These are phyloP conservation scores for Rhododendron griersonianum DNA, from an alignment of 148 eudicot species.

Conservation along the genomic window DNA sequence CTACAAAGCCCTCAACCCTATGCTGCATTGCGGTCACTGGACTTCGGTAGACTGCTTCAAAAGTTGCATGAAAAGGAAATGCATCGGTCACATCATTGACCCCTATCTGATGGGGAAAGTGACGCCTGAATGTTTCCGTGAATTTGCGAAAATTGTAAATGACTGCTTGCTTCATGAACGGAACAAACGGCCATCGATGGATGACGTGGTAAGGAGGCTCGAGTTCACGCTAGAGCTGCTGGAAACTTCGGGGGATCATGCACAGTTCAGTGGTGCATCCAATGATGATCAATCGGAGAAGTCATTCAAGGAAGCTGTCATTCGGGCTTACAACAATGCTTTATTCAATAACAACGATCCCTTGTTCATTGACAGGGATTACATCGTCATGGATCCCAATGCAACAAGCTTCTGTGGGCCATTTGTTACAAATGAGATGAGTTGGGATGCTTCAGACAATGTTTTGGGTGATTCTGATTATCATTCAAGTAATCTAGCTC, in stretches of 20 bases:
- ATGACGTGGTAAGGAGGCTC: constrained; percentile 13
- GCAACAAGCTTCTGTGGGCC: no score
- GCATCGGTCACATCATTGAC: constrained; percentile 15
- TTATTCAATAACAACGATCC: neutral
- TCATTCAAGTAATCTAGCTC: neutral
- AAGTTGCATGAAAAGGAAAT: neutral
- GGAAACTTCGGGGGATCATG: neutral
- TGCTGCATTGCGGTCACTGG: neutral
- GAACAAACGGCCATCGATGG: constrained; percentile 14
- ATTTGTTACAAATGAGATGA: neutral
- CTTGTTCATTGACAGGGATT: neutral
- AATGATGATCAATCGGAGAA: neutral
- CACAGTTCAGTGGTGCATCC: neutral
- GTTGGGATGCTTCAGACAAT: neutral
- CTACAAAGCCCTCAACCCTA: neutral
- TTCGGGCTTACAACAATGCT: neutral
- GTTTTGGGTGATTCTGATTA: neutral
- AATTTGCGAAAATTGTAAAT: constrained; percentile 7
- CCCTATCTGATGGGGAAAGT: neutral
- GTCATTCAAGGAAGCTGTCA: neutral
- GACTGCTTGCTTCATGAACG: neutral
- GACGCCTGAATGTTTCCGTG: constrained; percentile 13
- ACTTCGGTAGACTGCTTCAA: neutral
- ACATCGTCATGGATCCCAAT: neutral
- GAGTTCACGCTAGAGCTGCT: constrained; percentile 5